Conservation (phyloP, 1,284 basidiomycete genomes). For the Singerocomus rubriflavus region DNA sequence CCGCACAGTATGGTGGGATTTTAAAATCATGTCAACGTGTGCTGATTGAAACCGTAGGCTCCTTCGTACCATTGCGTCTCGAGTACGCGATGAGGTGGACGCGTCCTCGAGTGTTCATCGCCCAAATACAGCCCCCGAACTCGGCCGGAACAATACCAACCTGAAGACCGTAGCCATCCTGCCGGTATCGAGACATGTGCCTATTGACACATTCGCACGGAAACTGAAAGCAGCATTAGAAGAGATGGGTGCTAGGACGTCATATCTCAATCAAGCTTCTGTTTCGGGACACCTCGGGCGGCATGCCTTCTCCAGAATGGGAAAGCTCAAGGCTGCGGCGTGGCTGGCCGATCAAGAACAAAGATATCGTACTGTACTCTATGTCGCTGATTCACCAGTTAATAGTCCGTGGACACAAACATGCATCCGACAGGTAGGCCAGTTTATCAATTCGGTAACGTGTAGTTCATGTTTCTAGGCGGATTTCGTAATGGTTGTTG, state of each 20-base stretch:
- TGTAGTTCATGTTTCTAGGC: conserved; percentile 52
- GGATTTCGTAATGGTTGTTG: conserved; percentile 94
- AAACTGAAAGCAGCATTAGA: conserved; percentile 88
- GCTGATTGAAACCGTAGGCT: conserved; percentile 45
- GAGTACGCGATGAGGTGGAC: conserved; percentile 83
- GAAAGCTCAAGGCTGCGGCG: conserved; percentile 88
- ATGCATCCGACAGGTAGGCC: conserved; percentile 82
- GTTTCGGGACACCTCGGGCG: conserved; percentile 87
- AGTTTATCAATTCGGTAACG: background rate
- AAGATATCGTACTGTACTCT: conserved; percentile 85
- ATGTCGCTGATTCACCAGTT: conserved; percentile 91
- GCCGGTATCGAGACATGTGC: conserved; percentile 78
- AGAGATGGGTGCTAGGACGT: conserved; percentile 83
- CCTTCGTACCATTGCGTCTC: conserved; percentile 88
- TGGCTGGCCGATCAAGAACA: conserved; percentile 97
- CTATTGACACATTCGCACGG: conserved; percentile 82
- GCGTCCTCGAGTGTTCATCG: conserved; percentile 47
- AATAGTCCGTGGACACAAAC: conserved; percentile 96
- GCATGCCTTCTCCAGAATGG: conserved; percentile 92
- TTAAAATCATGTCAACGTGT: background rate
- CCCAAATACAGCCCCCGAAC: conserved; percentile 49
- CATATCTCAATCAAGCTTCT: conserved; percentile 88
- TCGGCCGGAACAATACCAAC: conserved; percentile 83
- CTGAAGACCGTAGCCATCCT: conserved; percentile 91
- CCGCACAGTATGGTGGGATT: conserved; percentile 70